Percentiles rank a stretch among this genome's conserved stretches.
Evolutionary conservation across 2,329 filamentous ascomycete genomes (phyloP).

Genomic region (Magnaporthales sp.): DNA sequence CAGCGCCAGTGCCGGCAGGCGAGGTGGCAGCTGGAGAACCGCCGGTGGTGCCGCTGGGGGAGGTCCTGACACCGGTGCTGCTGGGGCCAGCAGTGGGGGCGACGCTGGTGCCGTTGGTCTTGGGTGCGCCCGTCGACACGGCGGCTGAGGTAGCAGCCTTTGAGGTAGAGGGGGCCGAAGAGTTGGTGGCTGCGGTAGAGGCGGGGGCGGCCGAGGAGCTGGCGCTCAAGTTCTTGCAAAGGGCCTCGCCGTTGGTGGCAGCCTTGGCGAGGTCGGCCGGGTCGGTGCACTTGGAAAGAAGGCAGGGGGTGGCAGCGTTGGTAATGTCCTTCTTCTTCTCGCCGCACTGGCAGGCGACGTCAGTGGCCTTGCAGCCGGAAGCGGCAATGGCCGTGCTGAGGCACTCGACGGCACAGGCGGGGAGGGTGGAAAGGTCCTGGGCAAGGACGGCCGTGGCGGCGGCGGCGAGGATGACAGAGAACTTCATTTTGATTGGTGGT

Average conservation of each 20-base stretch:
- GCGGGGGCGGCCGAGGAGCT: background rate
- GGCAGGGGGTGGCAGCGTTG: slow-evolving; percentile 19
- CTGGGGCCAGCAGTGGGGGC: background rate
- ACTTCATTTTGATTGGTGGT: slow-evolving; percentile 12
- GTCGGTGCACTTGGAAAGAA: slow-evolving; percentile 20
- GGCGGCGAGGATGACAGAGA: slow-evolving; percentile 11
- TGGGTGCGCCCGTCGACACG: background rate
- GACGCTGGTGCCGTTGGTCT: background rate
- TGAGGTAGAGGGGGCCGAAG: background rate
- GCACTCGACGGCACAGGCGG: slow-evolving; percentile 33
- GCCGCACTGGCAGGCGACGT: slow-evolving; percentile 43
- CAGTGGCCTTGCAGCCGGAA: slow-evolving; percentile 35
- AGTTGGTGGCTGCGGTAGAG: background rate
- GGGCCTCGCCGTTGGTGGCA: slow-evolving; percentile 19
- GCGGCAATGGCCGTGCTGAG: slow-evolving; percentile 33
- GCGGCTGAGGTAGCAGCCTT: background rate
- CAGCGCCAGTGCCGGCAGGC: slow-evolving; percentile 1
- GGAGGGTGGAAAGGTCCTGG: slow-evolving; percentile 25
- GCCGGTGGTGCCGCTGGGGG: background rate
- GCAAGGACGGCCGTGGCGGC: slow-evolving; percentile 19
- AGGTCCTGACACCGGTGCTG: background rate
- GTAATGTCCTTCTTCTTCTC: slow-evolving; percentile 21
- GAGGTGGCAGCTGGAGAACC: background rate
- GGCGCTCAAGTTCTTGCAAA: slow-evolving; percentile 15
- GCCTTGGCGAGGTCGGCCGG: slow-evolving; percentile 18